These are phyloP conservation scores for Trichoderma simmonsii DNA, from an alignment of 2,329 filamentous ascomycete species.

Conservation along the genomic window DNA sequence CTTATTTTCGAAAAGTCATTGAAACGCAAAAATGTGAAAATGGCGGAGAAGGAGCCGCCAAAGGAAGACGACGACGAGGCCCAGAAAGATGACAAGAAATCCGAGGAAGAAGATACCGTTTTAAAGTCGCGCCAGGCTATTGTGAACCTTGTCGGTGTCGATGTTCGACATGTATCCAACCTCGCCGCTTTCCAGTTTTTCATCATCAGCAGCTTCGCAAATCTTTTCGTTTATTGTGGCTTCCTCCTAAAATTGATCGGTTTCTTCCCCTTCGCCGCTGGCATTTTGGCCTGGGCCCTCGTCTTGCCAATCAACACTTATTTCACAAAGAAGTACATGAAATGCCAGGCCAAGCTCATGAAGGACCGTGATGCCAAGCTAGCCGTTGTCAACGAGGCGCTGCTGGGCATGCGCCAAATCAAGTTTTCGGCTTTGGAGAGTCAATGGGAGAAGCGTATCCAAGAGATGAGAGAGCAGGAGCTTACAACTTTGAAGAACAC, in stretches of 20 bases:
- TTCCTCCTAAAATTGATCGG: conserved; percentile 70
- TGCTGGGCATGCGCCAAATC: conserved; percentile 79
- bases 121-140: conserved; percentile 61
- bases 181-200: conserved; percentile 66
- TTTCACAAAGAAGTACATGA: conserved; percentile 62
- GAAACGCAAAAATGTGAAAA: conserved; percentile 73
- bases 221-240: conserved; percentile 61
- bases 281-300: conserved; percentile 60
- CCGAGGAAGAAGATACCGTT: conserved; percentile 50
- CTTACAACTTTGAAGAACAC: conserved; percentile 63
- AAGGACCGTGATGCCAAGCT: conserved; percentile 73
- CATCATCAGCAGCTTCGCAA: conserved; percentile 60
- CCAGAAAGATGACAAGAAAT: conserved; percentile 44
- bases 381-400: conserved; percentile 70
- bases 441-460: conserved; percentile 71
- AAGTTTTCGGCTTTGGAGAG: conserved; percentile 76
- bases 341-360: conserved; percentile 68
- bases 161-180: conserved; percentile 65
- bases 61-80: conserved; percentile 25
- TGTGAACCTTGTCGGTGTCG: conserved; percentile 76
- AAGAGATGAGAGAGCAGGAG: conserved; percentile 61
- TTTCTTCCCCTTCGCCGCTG: conserved; percentile 65
- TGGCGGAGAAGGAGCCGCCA: conserved; percentile 48
- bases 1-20: conserved; percentile 76
- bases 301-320: conserved; percentile 67